Evolutionary conservation across 805 yeast genomes (phyloP).

Genomic region (Hanseniaspora meyeri): DNA sequence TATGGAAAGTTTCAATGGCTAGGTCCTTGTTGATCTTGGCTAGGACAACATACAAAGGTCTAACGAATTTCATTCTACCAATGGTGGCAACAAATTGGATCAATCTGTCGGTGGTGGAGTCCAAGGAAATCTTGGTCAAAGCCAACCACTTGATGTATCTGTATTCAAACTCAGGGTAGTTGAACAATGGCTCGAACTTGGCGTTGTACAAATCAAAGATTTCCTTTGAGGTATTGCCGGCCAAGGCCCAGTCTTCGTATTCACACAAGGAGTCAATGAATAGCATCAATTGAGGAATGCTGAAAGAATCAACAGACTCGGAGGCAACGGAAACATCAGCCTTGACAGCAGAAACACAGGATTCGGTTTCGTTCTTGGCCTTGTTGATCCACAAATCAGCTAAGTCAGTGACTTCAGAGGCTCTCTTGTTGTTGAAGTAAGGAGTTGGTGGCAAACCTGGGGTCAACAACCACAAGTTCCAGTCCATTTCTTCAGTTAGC

Average conservation of each 20-base stretch:
- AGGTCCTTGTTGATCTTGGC: constrained; percentile 49
- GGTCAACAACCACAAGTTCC: constrained; percentile 70
- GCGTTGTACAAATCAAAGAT: constrained; percentile 31
- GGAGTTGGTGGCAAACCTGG: constrained; percentile 90
- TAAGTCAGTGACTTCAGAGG: constrained; percentile 54
- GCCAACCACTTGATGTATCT: constrained; percentile 65
- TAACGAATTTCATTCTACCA: constrained; percentile 87
- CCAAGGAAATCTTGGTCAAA: constrained; percentile 35
- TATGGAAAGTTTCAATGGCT: constrained; percentile 54
- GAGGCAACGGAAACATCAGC: constrained; percentile 26
- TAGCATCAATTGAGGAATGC: constrained; percentile 66
- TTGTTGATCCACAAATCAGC: constrained; percentile 52
- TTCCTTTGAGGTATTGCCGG: constrained; percentile 27
- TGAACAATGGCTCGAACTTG: constrained; percentile 36
- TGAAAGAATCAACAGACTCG: constrained; percentile 35
- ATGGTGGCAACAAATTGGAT: constrained; percentile 83
- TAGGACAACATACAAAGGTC: constrained; percentile 68
- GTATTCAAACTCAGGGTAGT: constrained; percentile 70
- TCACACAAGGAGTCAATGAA: constrained; percentile 58
- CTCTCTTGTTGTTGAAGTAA: constrained; percentile 63
- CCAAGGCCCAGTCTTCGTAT: constrained; percentile 33
- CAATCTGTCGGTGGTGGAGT: constrained; percentile 34
- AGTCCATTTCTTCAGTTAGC: constrained; percentile 56
- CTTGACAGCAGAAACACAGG: constrained; percentile 18
- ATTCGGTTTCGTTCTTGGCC: constrained; percentile 19